phyloP scores from a whole-genome alignment of 306 rosid species.

The Carpinus fangiana region DNA sequence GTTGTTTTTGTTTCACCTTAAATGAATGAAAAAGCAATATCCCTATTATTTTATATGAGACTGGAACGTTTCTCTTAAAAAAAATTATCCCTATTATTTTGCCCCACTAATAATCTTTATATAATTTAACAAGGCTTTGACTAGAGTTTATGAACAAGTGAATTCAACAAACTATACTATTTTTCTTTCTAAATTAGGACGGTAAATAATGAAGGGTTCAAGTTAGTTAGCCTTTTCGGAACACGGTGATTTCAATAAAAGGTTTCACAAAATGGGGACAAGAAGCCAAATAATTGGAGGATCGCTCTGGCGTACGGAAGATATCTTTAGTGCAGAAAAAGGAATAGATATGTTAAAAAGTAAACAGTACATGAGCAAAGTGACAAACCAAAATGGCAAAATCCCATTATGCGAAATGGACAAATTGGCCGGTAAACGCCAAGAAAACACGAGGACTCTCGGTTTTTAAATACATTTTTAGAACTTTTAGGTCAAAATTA shows the following conservation, averaged over 20 bases:
- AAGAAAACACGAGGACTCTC: neutral
- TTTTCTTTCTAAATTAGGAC: no score
- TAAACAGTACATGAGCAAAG: neutral
- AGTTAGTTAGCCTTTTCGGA: neutral
- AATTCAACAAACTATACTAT: neutral
- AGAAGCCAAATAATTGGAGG: conserved; percentile 27
- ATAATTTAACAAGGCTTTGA: neutral
- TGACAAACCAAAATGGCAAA: neutral
- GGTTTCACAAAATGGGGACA: conserved; percentile 8
- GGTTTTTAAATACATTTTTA: neutral
- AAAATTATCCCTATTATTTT: neutral
- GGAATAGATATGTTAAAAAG: conserved; percentile 19
- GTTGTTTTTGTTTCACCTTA: neutral
- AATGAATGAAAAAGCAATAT: neutral
- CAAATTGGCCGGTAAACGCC: neutral
- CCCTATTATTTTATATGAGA: neutral
- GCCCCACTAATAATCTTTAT: neutral
- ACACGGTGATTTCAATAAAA: neutral
- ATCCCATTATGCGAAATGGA: neutral
- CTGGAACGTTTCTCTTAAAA: no score
- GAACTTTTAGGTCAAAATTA: no score
- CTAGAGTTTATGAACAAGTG: neutral
- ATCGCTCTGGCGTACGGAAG: conserved; percentile 25
- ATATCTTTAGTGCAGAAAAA: conserved; percentile 31
- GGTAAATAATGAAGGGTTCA: neutral